Evolutionary conservation across 1,284 basidiomycete species (phyloP).

Genomic region (Leccinum pachyderme): DNA sequence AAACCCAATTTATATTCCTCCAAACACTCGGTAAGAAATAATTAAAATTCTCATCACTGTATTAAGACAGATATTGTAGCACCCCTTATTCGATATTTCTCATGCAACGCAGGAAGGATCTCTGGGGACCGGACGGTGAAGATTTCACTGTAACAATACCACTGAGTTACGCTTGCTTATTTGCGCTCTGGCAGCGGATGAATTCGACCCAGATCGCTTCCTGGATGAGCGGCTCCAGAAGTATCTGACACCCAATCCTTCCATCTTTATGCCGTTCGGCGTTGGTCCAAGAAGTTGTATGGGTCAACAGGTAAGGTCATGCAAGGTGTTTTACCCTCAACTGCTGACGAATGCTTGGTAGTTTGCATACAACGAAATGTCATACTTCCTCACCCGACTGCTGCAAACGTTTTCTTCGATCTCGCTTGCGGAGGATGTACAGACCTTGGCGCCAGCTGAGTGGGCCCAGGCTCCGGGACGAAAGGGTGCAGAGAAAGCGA

Average conservation of each 20-base stretch:
- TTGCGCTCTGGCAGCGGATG: slow-evolving; percentile 24
- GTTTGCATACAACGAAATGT: slow-evolving; percentile 44
- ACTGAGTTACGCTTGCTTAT: background rate
- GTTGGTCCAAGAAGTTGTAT: slow-evolving; percentile 48
- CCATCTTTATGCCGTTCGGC: slow-evolving; percentile 40
- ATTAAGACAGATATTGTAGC: slow-evolving; percentile 17
- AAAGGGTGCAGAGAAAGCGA: slow-evolving; percentile 30
- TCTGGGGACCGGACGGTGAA: slow-evolving; percentile 42
- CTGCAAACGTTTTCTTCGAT: slow-evolving; percentile 39
- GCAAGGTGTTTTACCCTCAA: background rate
- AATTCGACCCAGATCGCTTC: slow-evolving; percentile 41
- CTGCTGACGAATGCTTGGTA: slow-evolving; percentile 12
- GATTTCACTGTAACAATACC: fast-evolving
- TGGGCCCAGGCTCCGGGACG: slow-evolving; percentile 27
- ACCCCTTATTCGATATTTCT: slow-evolving; percentile 33
- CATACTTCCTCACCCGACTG: slow-evolving; percentile 41
- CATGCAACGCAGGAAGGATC: slow-evolving; percentile 36
- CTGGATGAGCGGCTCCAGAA: slow-evolving; percentile 34
- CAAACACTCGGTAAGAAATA: slow-evolving; percentile 41
- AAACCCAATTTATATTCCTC: slow-evolving; percentile 31
- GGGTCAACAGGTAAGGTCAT: slow-evolving; percentile 41
- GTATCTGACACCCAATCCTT: slow-evolving; percentile 35
- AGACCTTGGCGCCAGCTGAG: slow-evolving; percentile 34
- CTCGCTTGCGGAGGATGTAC: slow-evolving; percentile 36
- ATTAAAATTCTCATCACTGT: slow-evolving; percentile 22